Conservation (phyloP, 768 basidiomycete genomes). For the Podaxis pistillaris region DNA sequence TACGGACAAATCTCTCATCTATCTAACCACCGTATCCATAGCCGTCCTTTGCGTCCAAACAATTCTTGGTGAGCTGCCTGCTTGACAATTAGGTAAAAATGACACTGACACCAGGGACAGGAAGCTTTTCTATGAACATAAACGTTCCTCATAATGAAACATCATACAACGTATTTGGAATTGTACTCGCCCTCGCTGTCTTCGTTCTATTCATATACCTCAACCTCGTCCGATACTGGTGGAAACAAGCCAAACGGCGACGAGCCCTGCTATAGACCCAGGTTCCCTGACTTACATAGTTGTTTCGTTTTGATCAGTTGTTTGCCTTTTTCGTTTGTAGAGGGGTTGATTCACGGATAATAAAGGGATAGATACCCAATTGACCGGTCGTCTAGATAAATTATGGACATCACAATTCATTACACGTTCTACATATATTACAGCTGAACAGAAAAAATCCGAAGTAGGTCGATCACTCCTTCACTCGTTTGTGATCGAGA, state of each 20-base stretch:
- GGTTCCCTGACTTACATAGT: neutral
- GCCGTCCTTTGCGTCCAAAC: slow-evolving; percentile 65
- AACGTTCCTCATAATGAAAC: slow-evolving; percentile 53
- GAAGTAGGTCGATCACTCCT: slow-evolving; percentile 13
- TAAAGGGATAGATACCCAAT: neutral
- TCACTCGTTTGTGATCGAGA: slow-evolving; percentile 25
- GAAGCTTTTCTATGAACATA: slow-evolving; percentile 68
- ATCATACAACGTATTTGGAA: slow-evolving; percentile 51
- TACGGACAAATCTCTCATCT: slow-evolving; percentile 64
- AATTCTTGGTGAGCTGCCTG: slow-evolving; percentile 44
- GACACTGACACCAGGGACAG: slow-evolving; percentile 33
- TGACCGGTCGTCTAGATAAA: neutral
- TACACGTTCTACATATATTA: neutral
- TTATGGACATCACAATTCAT: neutral
- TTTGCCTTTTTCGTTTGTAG: neutral
- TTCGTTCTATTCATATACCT: slow-evolving; percentile 46
- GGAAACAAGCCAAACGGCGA: slow-evolving; percentile 49
- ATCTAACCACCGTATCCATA: slow-evolving; percentile 65
- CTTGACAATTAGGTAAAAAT: slow-evolving; percentile 1
- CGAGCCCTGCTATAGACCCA: slow-evolving; percentile 21
- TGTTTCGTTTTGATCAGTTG: neutral
- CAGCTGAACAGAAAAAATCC: slow-evolving; percentile 2
- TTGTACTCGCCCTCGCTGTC: slow-evolving; percentile 46
- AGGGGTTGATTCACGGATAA: neutral
- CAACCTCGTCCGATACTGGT: slow-evolving; percentile 59